Percentiles rank a stretch among this genome's conserved stretches.
These are phyloP conservation scores for Leccinum aurantiacum DNA, from an alignment of 768 basidiomycete genomes.

Conservation along the genomic window DNA sequence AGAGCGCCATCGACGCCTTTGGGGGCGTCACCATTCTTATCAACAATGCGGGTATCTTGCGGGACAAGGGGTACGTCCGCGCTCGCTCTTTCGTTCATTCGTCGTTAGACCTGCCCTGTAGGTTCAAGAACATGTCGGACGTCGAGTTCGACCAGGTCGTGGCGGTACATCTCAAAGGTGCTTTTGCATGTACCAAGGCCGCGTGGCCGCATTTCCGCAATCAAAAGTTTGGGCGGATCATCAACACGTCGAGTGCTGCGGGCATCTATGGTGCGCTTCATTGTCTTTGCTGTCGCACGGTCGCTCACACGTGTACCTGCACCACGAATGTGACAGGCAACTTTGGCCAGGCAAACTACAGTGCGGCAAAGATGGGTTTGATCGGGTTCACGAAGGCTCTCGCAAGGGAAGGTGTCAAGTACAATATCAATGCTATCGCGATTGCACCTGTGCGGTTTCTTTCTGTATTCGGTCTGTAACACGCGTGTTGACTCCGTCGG, in stretches of 20 bases:
- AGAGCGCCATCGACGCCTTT: slow-evolving; percentile 82
- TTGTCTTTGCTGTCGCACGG: not conserved
- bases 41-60: slow-evolving; percentile 93
- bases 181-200: slow-evolving; percentile 90
- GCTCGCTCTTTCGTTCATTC: not conserved
- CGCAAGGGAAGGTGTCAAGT: slow-evolving; percentile 89
- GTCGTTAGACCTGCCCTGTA: slow-evolving; percentile 27
- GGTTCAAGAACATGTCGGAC: slow-evolving; percentile 97
- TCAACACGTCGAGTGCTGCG: slow-evolving; percentile 95
- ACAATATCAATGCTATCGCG: slow-evolving; percentile 81
- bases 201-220: slow-evolving; percentile 95
- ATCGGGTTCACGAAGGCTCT: slow-evolving; percentile 91
- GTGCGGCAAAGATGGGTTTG: slow-evolving; percentile 96
- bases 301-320: not conserved
- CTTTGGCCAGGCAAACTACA: slow-evolving; percentile 97
- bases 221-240: slow-evolving; percentile 90
- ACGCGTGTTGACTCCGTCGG: not conserved
- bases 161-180: slow-evolving; percentile 91
- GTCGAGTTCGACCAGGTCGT: slow-evolving; percentile 89
- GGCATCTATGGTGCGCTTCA: slow-evolving; percentile 76
- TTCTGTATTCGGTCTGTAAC: not conserved
- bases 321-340: slow-evolving; percentile 54
- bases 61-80: slow-evolving; percentile 66
- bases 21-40: slow-evolving; percentile 85
- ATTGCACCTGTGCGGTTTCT: slow-evolving; percentile 76